phyloP scores from a whole-genome alignment of 2,329 filamentous ascomycete species.

The Penicillium crustosum region DNA sequence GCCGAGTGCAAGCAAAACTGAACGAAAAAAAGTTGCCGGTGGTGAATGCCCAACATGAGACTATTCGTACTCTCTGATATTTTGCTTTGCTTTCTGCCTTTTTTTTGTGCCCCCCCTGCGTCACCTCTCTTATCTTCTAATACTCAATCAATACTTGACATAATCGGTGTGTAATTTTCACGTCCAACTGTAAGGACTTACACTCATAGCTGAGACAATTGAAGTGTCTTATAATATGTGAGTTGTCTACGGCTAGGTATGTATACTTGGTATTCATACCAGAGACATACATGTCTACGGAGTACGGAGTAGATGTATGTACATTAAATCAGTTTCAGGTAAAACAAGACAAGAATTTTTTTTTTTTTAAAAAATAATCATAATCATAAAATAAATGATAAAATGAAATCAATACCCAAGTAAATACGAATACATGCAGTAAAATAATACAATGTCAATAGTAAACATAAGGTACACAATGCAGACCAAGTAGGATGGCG shows the following conservation, averaged over 20 bases:
- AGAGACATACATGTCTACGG: not conserved
- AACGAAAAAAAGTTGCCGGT: constrained; percentile 43
- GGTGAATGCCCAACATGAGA: constrained; percentile 33
- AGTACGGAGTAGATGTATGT: not conserved
- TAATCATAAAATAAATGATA: too few species aligned
- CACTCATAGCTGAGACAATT: not conserved
- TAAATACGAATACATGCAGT: not conserved
- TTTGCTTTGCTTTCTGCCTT: constrained; percentile 28
- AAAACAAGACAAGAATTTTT: not conserved
- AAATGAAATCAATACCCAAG: not conserved
- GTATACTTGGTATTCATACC: not conserved
- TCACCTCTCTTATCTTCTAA: constrained; percentile 26
- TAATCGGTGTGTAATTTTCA: constrained; percentile 25
- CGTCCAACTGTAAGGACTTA: constrained; percentile 1
- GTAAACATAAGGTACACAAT: not conserved
- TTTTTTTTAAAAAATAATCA: too few species aligned
- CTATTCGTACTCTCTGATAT: constrained; percentile 35
- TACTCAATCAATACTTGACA: constrained; percentile 27
- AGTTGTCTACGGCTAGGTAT: not conserved
- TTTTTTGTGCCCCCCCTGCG: constrained; percentile 8
- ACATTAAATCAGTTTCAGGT: not conserved
- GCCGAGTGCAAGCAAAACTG: constrained; percentile 95
- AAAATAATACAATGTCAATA: not conserved
- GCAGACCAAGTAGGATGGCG: constrained; percentile 18
- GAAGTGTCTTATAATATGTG: not conserved